Percentiles rank a stretch among this genome's conserved stretches.
phyloP scores from a whole-genome alignment of 1,139 yeast genomes.

The Debaryomyces coudertii region DNA sequence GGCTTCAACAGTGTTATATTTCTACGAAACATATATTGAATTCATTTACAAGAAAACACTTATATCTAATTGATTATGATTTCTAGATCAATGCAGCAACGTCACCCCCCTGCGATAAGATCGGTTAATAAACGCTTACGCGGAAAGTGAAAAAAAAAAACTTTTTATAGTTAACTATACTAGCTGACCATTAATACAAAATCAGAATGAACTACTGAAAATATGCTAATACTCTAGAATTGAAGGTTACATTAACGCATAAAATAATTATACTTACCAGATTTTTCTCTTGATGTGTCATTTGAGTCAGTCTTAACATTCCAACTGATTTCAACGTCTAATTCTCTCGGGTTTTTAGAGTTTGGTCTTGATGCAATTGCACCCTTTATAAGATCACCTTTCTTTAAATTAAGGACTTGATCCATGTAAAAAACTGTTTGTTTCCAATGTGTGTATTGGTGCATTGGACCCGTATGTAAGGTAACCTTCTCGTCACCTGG shows the following conservation, averaged over 20 bases:
- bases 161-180: not conserved
- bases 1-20: not conserved
- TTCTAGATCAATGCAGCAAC: too few species aligned
- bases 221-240: constrained; percentile 7
- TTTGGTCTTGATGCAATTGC: constrained; percentile 78
- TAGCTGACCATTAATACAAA: constrained; percentile 9
- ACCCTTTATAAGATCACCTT: constrained; percentile 78
- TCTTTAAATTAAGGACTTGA: constrained; percentile 76
- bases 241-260: constrained; percentile 48
- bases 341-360: constrained; percentile 76
- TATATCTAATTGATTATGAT: not conserved
- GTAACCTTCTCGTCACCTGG: constrained; percentile 61
- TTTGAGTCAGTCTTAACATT: constrained; percentile 58
- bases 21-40: constrained; percentile 4
- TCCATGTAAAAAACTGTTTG: constrained; percentile 93
- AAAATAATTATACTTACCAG: constrained; percentile 64
- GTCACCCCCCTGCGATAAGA: not conserved
- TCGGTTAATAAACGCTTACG: not conserved
- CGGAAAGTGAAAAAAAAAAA: not conserved
- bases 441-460: constrained; percentile 91
- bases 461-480: constrained; percentile 83
- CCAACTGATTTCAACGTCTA: constrained; percentile 69
- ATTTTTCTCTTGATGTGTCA: constrained; percentile 54
- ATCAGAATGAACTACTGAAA: constrained; percentile 3
- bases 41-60: not conserved